These are phyloP conservation scores for Globisporangium mamillatum DNA, from an alignment of 352 stramenopile genomes.

Conservation along the genomic window DNA sequence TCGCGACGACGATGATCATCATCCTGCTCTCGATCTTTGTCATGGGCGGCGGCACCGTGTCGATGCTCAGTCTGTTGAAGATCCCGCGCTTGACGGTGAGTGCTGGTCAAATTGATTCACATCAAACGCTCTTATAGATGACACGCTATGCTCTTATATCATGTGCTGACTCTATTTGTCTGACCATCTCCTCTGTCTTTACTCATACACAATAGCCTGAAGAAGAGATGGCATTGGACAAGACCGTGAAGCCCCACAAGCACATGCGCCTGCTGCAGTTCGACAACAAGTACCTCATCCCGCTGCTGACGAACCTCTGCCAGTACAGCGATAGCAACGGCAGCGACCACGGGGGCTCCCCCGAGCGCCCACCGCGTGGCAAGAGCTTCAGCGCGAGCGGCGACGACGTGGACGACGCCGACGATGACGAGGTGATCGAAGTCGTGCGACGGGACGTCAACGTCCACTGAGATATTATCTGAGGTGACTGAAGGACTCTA, in stretches of 20 bases:
- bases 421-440: conserved; percentile 73
- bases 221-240: conserved; percentile 71
- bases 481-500: background rate
- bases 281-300: conserved; percentile 86
- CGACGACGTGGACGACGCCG: conserved; percentile 28
- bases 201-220: conserved; percentile 36
- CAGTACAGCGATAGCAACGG: conserved; percentile 45
- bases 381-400: conserved; percentile 49
- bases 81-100: conserved; percentile 81
- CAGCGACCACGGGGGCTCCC: conserved; percentile 16
- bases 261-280: conserved; percentile 83
- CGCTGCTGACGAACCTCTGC: conserved; percentile 73
- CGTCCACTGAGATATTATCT: conserved; percentile 29
- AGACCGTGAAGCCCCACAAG: conserved; percentile 75
- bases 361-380: conserved; percentile 20
- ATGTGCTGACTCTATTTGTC: conserved; percentile 6
- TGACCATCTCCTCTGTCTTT: background rate
- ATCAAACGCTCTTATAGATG: background rate
- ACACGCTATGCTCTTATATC: background rate
- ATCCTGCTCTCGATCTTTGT: background rate
- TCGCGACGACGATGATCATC: background rate
- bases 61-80: conserved; percentile 80
- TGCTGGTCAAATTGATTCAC: background rate
- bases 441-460: conserved; percentile 65
- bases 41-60: conserved; percentile 23